Conservation (phyloP, 169 alveolate genomes). For the Babesia gibsoni region DNA sequence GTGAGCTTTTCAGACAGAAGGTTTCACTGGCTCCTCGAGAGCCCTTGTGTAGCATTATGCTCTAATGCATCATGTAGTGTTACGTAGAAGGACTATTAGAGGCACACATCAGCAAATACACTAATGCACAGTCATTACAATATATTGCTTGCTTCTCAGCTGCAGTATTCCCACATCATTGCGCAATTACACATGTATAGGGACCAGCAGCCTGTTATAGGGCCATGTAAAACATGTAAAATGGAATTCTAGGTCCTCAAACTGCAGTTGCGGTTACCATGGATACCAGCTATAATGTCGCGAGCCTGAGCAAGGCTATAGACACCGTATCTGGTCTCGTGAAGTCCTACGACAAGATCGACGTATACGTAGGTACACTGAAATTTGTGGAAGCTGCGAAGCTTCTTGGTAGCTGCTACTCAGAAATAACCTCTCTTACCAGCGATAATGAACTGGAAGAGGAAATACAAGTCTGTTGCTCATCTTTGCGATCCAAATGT, state of each 20-base stretch:
- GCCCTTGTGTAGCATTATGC: too few species aligned
- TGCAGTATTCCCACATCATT: too few species aligned
- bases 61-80: too few species aligned
- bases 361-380: background rate
- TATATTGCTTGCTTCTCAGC: too few species aligned
- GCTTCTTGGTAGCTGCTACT: background rate
- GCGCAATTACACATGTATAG: too few species aligned
- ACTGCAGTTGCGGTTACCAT: background rate
- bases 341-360: conserved; percentile 12
- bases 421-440: background rate
- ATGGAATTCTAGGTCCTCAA: background rate
- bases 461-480: conserved; percentile 15
- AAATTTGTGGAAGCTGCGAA: conserved; percentile 10
- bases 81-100: too few species aligned
- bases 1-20: too few species aligned
- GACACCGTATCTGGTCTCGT: conserved; percentile 21
- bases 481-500: conserved; percentile 28
- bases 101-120: too few species aligned
- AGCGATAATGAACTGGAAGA: background rate
- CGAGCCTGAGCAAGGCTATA: background rate
- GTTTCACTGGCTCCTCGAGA: too few species aligned
- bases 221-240: background rate
- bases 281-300: background rate
- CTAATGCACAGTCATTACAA: too few species aligned
- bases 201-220: too few species aligned